Conservation (phyloP, 208 protist genomes). For the Trypanosoma conorhini region DNA sequence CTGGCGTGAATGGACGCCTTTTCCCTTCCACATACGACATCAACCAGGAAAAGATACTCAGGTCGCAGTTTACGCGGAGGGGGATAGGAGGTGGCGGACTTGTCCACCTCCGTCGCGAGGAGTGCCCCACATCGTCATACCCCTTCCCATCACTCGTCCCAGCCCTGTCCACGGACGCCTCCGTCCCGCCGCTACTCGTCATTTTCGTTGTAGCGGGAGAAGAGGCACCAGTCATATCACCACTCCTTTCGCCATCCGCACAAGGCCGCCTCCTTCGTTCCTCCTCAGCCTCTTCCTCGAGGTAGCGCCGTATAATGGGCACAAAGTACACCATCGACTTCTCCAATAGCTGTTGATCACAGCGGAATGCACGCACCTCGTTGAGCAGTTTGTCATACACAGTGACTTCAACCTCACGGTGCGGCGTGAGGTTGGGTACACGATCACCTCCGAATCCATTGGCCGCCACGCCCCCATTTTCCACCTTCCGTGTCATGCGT, state of each 20-base stretch:
- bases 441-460: not conserved
- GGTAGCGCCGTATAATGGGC: constrained; percentile 46
- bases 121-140: not conserved
- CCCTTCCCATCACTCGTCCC: not conserved
- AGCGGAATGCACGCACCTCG: constrained; percentile 45
- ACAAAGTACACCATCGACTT: constrained; percentile 70
- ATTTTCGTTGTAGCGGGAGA: not conserved
- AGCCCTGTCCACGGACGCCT: not conserved
- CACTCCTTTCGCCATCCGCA: not conserved
- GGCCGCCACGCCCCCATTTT: not conserved
- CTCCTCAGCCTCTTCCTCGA: constrained; percentile 33
- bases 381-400: constrained; percentile 55
- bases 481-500: not conserved
- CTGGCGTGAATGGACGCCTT: constrained; percentile 35
- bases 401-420: constrained; percentile 48
- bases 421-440: not conserved
- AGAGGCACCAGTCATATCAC: not conserved
- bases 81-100: constrained; percentile 26
- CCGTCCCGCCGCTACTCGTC: not conserved
- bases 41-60: constrained; percentile 74
- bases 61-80: constrained; percentile 69
- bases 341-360: constrained; percentile 43
- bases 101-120: not conserved
- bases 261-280: not conserved
- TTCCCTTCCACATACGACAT: constrained; percentile 54